Evolutionary conservation across 2,329 filamentous ascomycete species (phyloP), one percentile per base, ranked within the genome.

Genomic region (Aspergillus ruber): DNA sequence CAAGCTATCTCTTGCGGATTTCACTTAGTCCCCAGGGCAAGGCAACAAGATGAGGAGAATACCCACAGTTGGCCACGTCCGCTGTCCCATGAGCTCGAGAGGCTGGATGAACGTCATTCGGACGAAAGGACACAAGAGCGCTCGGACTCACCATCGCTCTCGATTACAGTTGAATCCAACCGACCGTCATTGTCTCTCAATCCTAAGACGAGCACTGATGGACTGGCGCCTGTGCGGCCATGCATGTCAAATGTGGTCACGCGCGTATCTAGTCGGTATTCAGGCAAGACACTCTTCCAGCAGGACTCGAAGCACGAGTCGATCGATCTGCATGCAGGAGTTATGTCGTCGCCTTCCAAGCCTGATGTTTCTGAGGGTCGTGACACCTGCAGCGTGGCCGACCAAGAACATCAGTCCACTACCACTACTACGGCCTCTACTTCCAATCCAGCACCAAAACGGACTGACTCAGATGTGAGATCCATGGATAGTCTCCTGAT

Each of bases 1-100:
- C 60, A 70, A 44, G 59, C 61, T 12, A 42, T 63, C 3, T 60
- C 65, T 41, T 64, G 56, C 43, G 63, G 64, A 9, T 58, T 54
- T 39, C 45, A 66, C n/a, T 46, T 63, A 35, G 50, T 53, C 5
- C 50, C 51, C 20, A 32, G 56, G 48, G 47, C 43, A 18, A 49
- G 17, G 18, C 36, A 40, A 41, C 45, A 46, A n/a, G 38, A 43
- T 12, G 6, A 46, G 17, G 33, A 36, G 13, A 23, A 33, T 12
- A 15, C 32, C 38, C 50, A 29, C 33, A 44, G 33, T 50, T 64
- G 59, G 59, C 57, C 61, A 6, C 50, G 45, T 8, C 50, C 55
- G 9, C 55, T 58, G 17, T 48, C 56, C 0, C 57, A 59, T 21
- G 61, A 64, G 42, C 55, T 63, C 21, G 56, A 58, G 23, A 33